Conservation (phyloP, 139 green algal genomes). For the Nannochloris sp. region DNA sequence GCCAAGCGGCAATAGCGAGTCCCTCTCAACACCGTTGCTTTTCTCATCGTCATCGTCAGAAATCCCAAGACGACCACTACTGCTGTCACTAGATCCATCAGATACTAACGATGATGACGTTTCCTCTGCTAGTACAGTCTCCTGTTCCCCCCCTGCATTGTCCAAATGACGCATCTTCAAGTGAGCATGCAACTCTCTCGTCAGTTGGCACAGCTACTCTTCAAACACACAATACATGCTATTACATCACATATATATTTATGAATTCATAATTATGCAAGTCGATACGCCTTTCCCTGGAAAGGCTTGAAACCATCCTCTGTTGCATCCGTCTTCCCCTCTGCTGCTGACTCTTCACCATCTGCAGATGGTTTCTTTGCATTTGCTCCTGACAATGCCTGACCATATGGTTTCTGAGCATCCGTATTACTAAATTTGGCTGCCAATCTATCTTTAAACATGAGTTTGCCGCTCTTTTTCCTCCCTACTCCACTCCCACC, state of each 20-base stretch:
- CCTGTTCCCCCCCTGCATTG: neutral
- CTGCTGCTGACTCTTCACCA: neutral
- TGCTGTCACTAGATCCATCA: neutral
- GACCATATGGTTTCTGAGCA: neutral
- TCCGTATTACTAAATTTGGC: slow-evolving; percentile 14
- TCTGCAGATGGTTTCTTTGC: neutral
- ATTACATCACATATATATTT: too few species aligned
- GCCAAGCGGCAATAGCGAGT: neutral
- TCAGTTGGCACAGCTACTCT: too few species aligned
- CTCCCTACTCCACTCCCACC: neutral
- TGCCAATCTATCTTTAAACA: slow-evolving; percentile 26
- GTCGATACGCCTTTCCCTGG: slow-evolving; percentile 6
- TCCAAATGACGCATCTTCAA: neutral
- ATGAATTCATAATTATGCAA: neutral
- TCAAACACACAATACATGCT: too few species aligned
- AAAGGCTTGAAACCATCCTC: slow-evolving; percentile 13
- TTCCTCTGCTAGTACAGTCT: neutral
- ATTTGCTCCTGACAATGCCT: neutral
- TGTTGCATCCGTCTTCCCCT: neutral
- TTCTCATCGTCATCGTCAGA: neutral
- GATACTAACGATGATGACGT: neutral
- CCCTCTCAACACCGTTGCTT: neutral
- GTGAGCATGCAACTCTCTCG: too few species aligned
- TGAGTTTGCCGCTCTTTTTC: slow-evolving; percentile 21
- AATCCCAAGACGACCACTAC: neutral